These are phyloP conservation scores for Hordeum pubiflorum DNA, from an alignment of 202 grass and related monocot genomes.

Conservation along the genomic window DNA sequence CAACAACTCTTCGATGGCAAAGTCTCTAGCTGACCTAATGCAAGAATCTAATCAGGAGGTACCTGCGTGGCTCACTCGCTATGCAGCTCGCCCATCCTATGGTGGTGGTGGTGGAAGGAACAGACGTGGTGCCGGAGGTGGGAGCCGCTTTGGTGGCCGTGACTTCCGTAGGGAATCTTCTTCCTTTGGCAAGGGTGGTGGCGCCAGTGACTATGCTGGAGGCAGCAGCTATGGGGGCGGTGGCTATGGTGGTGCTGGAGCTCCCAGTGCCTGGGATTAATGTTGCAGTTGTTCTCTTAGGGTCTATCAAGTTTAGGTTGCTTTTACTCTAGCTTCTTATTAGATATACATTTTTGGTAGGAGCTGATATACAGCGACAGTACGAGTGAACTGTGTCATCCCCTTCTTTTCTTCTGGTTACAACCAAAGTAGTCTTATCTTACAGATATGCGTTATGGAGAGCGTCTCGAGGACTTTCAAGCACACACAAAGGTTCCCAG, in stretches of 20 bases:
- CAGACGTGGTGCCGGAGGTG: constrained; percentile 47
- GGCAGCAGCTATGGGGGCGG: constrained; percentile 49
- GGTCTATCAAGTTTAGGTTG: constrained; percentile 20
- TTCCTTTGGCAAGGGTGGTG: constrained; percentile 44
- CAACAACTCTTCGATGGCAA: constrained; percentile 54
- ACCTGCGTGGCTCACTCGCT: constrained; percentile 56
- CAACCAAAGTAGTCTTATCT: constrained; percentile 33
- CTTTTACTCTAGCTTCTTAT: constrained; percentile 17
- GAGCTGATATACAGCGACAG: constrained; percentile 38
- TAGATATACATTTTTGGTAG: constrained; percentile 54
- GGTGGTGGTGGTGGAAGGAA: constrained; percentile 52
- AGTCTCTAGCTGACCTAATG: constrained; percentile 59
- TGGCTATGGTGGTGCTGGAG: constrained; percentile 36
- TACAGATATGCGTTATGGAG: constrained; percentile 30
- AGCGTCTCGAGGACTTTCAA: constrained; percentile 31
- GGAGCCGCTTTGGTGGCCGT: constrained; percentile 54
- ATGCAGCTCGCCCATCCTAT: constrained; percentile 54
- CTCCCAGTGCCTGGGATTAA: constrained; percentile 65
- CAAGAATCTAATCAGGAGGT: constrained; percentile 85
- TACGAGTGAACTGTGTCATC: constrained; percentile 31
- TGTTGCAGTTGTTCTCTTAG: constrained; percentile 23
- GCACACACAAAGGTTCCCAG: constrained; percentile 28
- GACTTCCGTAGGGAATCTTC: constrained; percentile 73
- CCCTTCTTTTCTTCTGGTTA: constrained; percentile 46
- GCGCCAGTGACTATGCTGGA: constrained; percentile 36